Base-by-base conservation (phyloP, 164 flowering plant genomes). In the Tinospora cordifolia region DNA sequence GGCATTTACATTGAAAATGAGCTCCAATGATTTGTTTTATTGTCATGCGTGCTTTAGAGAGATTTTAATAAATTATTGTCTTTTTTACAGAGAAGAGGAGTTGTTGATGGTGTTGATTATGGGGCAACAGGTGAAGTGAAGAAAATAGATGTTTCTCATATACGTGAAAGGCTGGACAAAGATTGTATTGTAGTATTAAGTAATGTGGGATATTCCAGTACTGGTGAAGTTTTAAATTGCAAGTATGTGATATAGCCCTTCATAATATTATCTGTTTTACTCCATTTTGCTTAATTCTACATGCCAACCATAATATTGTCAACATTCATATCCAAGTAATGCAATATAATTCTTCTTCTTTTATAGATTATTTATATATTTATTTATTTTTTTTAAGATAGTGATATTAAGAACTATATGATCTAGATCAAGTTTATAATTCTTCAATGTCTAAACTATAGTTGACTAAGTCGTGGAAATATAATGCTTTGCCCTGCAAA, bases 141-240 rank as follows among this genome's bases (percentile, higher is more conserved):
- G 89, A 92, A 88, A 78, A 83, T 95, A 21, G 97, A 95, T 80
- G 91, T 87, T 76, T 26, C 83, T 80, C 91, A 89, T 58, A 90
- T 95, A 72, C 84, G 90, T 24, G 91, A 90, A 75, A 92, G 94
- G 80, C 99, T 92, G 69, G 90, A 89, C 82, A 84, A 77, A 75
- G 90, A 86, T 68, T 89, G 84, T 76, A 83, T 95, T 24, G 98
- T 91, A 24, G 71, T 90, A 40, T 67, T 88, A 75, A 88, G 89
- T 83, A 92, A 92, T 78, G 81, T 94, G 70, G 97, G 97, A 25
- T 86, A 81, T 80, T 92, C 99, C 74, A 95, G 99, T 80, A 87
- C 98, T 74, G 99, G 99, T 73, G 97, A 92, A 87, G 96, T 88
- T 59, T 74, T 95, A 71, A 95, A 95, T 82, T 95, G 99, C 98